Conservation (phyloP, 495 filamentous ascomycete species). For the Xanthoparmelia taractica region DNA sequence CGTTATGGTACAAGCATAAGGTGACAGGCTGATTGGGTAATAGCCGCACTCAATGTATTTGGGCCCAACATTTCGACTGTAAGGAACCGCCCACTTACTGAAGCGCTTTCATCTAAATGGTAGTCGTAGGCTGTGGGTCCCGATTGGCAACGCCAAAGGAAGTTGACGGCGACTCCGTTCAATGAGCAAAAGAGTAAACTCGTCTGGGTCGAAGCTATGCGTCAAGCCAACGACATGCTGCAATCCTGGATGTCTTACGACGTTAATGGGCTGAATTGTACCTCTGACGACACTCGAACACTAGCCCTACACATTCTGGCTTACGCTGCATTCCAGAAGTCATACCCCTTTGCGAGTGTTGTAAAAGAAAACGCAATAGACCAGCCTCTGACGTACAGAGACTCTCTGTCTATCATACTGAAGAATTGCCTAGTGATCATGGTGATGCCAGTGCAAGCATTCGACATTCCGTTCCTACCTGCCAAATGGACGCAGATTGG, state of each 20-base stretch:
- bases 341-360: slow-evolving; percentile 33
- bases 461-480: neutral
- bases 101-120: neutral
- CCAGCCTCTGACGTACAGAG: slow-evolving; percentile 22
- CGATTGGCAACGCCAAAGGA: slow-evolving; percentile 39
- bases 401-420: slow-evolving; percentile 27
- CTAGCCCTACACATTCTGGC: slow-evolving; percentile 35
- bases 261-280: slow-evolving; percentile 17
- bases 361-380: slow-evolving; percentile 7
- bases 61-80: neutral
- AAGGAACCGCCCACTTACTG: slow-evolving; percentile 2
- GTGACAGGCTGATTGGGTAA: neutral
- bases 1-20: neutral
- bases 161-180: slow-evolving; percentile 34
- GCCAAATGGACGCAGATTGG: neutral
- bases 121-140: slow-evolving; percentile 29
- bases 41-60: neutral
- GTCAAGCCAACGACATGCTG: slow-evolving; percentile 35
- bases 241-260: slow-evolving; percentile 30
- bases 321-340: slow-evolving; percentile 31
- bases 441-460: neutral
- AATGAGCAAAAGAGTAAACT: slow-evolving; percentile 38
- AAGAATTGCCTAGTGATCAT: neutral
- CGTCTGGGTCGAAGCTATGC: slow-evolving; percentile 37
- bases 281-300: slow-evolving; percentile 32